Evolutionary conservation across 2,329 filamentous ascomycete genomes (phyloP).

Genomic region (Aspergillus alliaceus): DNA sequence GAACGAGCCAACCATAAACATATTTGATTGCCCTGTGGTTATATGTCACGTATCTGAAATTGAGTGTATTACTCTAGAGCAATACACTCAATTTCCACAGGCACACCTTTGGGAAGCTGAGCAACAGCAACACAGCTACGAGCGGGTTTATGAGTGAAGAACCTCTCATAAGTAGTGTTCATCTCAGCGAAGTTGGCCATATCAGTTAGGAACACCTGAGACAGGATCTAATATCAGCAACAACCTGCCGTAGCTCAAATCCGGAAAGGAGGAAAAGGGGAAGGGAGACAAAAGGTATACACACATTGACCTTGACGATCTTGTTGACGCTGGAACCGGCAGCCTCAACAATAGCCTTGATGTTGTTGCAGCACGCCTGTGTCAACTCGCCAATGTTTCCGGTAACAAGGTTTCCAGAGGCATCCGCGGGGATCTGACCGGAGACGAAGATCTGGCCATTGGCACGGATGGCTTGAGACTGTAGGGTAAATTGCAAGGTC

Average conservation of each 20-base stretch:
- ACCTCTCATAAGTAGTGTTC: conserved; percentile 71
- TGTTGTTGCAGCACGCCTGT: conserved; percentile 72
- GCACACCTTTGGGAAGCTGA: conserved; percentile 63
- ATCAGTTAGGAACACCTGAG: conserved; percentile 79
- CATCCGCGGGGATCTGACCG: conserved; percentile 73
- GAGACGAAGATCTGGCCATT: conserved; percentile 70
- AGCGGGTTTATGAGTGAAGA: conserved; percentile 65
- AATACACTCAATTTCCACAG: conserved; percentile 66
- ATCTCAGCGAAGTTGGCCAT: conserved; percentile 86
- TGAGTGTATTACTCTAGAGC: conserved; percentile 48
- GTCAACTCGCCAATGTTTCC: conserved; percentile 70
- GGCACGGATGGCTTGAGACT: conserved; percentile 64
- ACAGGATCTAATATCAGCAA: background rate
- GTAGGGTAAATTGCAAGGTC: background rate
- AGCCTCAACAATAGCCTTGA: conserved; percentile 78
- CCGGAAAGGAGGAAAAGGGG: background rate
- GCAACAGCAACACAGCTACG: conserved; percentile 64
- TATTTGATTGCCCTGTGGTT: background rate
- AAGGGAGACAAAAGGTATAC: conserved; percentile 12
- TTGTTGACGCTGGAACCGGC: conserved; percentile 75
- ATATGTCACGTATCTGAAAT: background rate
- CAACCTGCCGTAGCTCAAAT: background rate
- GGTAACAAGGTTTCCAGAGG: conserved; percentile 58
- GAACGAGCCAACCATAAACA: background rate
- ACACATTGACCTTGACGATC: conserved; percentile 79